Base-by-base conservation (phyloP, 2,329 filamentous ascomycete species). In the Tolypocladium nubicola region DNA sequence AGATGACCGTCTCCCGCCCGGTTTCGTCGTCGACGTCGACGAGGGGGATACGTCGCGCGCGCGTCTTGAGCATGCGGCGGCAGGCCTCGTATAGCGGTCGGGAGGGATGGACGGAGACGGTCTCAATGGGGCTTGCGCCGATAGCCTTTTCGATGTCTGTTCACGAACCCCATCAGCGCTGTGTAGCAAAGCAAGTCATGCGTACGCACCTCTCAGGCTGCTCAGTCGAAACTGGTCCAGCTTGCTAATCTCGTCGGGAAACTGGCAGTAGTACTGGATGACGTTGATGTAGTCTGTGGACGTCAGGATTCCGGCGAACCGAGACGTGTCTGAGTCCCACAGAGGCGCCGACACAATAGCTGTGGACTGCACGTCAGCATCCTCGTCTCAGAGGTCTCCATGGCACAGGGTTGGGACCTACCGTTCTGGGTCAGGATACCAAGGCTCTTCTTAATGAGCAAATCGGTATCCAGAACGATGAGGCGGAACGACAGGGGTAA, bases 181-280 rank as follows among this genome's bases (percentile, higher is more conserved):
- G n/a, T 41, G 19, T 21, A 14, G 8, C 21, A 39, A 35, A 30
- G 43, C 23, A 39, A 13, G n/a, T 38, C 6, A 57, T 60, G 41
- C 41, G 16, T 54, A 65, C 78, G 59, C 78, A 96, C 92, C 90
- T 82, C 93, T 84, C 58, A 99, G 81, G 69, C 90, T 96, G 75
- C 89, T 93, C 61, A 99, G 76, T 52, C 90, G 87, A 71, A 99
- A 97, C 71, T 96, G 89, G 64, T 97, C 94, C 65, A 99, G 89
- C 69, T 93, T 86, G 63, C 86, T 85, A 60, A 97, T 82, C 58
- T 92, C 88, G 63, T 96, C 90, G 2, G 93, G 94, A 65, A 94
- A 95, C 73, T 97, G 92, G 79, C 91, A 97, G 78, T 99, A 97
- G 75, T 99, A 99, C 71, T 97, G 93, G 45, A 99, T 96, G 58